phyloP scores from a whole-genome alignment of 1,284 basidiomycete genomes.

The Sporisorium exsertum region DNA sequence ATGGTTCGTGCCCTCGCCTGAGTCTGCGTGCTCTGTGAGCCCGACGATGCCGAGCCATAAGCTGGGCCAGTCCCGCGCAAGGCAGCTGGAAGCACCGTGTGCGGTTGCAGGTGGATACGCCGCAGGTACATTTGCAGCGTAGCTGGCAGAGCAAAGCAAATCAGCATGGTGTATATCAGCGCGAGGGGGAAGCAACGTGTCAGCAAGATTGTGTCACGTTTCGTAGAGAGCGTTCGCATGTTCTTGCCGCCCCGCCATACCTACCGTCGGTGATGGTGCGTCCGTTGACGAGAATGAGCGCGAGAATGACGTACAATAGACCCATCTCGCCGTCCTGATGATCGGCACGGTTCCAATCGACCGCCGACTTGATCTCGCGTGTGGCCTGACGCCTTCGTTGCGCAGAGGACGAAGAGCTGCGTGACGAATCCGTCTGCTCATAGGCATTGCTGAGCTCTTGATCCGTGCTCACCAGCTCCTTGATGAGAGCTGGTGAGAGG shows the following conservation, averaged over 20 bases:
- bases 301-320: conserved; percentile 64
- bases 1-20: conserved; percentile 27
- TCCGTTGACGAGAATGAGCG: conserved; percentile 67
- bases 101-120: conserved; percentile 28
- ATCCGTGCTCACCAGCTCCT: conserved; percentile 11
- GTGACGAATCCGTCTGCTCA: conserved; percentile 3
- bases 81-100: conserved; percentile 27
- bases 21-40: conserved; percentile 39
- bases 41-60: conserved; percentile 9
- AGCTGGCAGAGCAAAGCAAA: conserved; percentile 10
- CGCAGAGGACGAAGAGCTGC: conserved; percentile 5
- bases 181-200: neutral
- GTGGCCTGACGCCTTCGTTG: conserved; percentile 11
- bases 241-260: neutral
- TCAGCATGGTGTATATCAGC: neutral
- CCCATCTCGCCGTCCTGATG: conserved; percentile 61
- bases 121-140: conserved; percentile 36
- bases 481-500: conserved; percentile 12
- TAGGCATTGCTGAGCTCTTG: conserved; percentile 27
- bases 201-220: neutral
- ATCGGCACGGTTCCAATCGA: conserved; percentile 47
- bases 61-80: conserved; percentile 36
- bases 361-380: conserved; percentile 17
- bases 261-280: conserved; percentile 64
- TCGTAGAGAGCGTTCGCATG: neutral